Conservation (phyloP, 805 yeast genomes). For the Lipomyces chichibuensis region DNA sequence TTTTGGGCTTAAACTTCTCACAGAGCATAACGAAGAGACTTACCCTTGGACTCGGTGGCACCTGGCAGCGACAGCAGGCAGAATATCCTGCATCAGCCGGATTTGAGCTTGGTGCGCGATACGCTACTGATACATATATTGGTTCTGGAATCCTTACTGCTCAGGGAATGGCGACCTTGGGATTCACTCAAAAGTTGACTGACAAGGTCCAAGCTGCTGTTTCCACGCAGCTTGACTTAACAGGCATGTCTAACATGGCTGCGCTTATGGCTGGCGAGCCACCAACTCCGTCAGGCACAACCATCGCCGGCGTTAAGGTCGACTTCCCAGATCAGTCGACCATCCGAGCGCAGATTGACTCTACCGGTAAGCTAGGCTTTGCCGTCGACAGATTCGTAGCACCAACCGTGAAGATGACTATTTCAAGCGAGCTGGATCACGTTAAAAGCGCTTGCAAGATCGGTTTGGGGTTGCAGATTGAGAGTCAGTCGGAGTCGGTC, state of each 20-base stretch:
- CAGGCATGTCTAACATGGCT: slow-evolving; percentile 42
- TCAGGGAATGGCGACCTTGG: slow-evolving; percentile 79
- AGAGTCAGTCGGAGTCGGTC: slow-evolving; percentile 91
- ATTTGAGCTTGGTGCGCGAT: slow-evolving; percentile 86
- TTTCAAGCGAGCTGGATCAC: slow-evolving; percentile 93
- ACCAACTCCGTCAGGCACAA: slow-evolving; percentile 73
- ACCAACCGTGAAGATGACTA: slow-evolving; percentile 85
- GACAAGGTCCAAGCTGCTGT: slow-evolving; percentile 94
- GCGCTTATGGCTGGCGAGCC: slow-evolving; percentile 74
- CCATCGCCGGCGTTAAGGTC: slow-evolving; percentile 95
- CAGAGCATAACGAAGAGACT: slow-evolving; percentile 85
- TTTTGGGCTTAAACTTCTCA: slow-evolving; percentile 84
- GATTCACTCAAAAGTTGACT: slow-evolving; percentile 92
- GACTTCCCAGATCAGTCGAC: slow-evolving; percentile 90
- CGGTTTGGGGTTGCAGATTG: slow-evolving; percentile 95
- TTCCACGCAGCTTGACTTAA: slow-evolving; percentile 67
- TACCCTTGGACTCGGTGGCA: slow-evolving; percentile 88
- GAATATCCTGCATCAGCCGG: slow-evolving; percentile 89
- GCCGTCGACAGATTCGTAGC: slow-evolving; percentile 90
- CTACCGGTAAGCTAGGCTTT: slow-evolving; percentile 86
- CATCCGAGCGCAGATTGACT: slow-evolving; percentile 92
- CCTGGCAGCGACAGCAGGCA: slow-evolving; percentile 64
- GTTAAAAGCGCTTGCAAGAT: slow-evolving; percentile 72
- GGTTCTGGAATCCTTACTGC: slow-evolving; percentile 93
- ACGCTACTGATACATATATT: slow-evolving; percentile 85